These are phyloP conservation scores for Neurospora tetrasperma DNA, from an alignment of 495 filamentous ascomycete genomes.

Conservation along the genomic window DNA sequence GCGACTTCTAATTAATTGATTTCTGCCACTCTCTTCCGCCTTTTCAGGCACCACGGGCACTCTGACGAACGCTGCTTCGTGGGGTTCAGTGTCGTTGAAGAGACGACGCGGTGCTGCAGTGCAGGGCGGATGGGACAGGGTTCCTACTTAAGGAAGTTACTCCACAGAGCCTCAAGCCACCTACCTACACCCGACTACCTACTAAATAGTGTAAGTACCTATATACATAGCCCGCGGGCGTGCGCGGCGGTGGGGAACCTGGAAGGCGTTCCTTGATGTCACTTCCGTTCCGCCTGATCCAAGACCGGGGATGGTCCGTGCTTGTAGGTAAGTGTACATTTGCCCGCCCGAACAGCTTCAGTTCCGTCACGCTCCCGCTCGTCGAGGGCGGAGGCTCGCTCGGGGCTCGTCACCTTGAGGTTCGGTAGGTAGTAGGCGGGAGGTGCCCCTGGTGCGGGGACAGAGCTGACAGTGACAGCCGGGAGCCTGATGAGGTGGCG, in stretches of 20 bases:
- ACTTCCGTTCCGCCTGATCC: neutral
- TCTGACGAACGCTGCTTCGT: neutral
- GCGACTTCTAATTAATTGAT: conserved; percentile 17
- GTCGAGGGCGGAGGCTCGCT: neutral
- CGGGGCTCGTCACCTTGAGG: neutral
- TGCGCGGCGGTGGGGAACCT: neutral
- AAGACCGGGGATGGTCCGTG: neutral
- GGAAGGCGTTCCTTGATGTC: neutral
- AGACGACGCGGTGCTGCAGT: neutral
- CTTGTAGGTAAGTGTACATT: neutral
- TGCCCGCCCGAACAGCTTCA: neutral
- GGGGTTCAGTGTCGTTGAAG: neutral
- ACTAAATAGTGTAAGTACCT: no score
- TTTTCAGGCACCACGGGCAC: neutral
- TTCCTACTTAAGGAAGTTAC: neutral
- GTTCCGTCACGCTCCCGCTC: neutral
- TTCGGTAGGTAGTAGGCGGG: no score
- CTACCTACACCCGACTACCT: no score
- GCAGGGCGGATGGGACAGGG: neutral
- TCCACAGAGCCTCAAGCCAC: neutral
- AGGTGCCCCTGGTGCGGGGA: no score
- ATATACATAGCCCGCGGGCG: no score
- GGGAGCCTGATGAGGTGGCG: neutral
- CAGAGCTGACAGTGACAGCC: neutral
- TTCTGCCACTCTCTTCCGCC: neutral